Percentiles rank a stretch among this genome's conserved stretches.
Conservation (phyloP, 2,329 filamentous ascomycete genomes). For the Hirsutella minnesotensis region DNA sequence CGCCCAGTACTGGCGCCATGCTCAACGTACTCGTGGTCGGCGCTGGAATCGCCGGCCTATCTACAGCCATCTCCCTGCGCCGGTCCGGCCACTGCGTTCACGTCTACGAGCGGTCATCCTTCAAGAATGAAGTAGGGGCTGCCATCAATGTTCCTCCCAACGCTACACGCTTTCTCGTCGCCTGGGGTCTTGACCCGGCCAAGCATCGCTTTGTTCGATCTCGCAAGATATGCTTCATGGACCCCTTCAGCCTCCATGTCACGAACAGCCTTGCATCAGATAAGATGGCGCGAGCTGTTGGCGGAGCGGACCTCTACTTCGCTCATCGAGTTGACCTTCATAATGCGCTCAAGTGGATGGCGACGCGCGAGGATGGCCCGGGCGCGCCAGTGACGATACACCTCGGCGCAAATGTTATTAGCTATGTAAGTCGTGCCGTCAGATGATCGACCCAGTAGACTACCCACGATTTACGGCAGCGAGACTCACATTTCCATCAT, state of each 20-base stretch:
- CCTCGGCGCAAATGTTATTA: conserved; percentile 11
- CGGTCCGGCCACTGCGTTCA: conserved; percentile 20
- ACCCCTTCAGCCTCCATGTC: conserved; percentile 15
- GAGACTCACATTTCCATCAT: no score
- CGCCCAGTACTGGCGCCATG: conserved; percentile 3
- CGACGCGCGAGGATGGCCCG: conserved; percentile 13
- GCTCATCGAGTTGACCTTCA: conserved; percentile 29
- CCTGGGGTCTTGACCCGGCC: conserved; percentile 22
- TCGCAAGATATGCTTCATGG: conserved; percentile 8
- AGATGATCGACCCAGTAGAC: no score
- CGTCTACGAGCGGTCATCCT: conserved; percentile 25
- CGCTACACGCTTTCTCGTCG: conserved; percentile 19
- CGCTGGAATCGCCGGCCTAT: conserved; percentile 25
- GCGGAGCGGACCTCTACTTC: conserved; percentile 21
- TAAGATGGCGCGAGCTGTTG: conserved; percentile 10
- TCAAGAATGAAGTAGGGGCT: conserved; percentile 24
- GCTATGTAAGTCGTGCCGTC: conserved; percentile 9
- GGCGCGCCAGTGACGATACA: conserved; percentile 14
- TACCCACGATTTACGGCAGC: no score
- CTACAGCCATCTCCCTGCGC: conserved; percentile 19
- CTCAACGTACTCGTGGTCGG: conserved; percentile 20
- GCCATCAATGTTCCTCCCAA: conserved; percentile 27
- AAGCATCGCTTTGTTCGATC: conserved; percentile 15
- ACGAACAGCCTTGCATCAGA: conserved; percentile 2
- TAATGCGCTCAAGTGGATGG: conserved; percentile 20